Conservation (phyloP, 2,329 filamentous ascomycete genomes). For the Diaporthe destruens region DNA sequence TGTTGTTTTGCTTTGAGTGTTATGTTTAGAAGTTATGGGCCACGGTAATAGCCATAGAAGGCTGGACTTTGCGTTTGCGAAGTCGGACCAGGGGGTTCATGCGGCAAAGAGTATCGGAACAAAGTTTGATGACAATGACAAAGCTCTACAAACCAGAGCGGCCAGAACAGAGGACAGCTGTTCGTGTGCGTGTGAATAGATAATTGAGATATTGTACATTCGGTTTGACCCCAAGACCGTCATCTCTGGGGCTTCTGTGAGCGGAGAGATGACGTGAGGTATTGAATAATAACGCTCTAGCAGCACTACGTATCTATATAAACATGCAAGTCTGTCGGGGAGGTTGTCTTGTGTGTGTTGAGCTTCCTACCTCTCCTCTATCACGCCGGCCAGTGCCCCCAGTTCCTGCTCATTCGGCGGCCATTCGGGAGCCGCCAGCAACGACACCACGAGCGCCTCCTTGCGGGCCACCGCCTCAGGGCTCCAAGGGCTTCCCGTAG, state of each 20-base stretch:
- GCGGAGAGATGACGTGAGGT: background rate
- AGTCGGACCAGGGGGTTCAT: background rate
- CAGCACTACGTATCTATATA: background rate
- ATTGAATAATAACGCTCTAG: background rate
- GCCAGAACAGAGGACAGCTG: constrained; percentile 3
- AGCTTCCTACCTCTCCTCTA: background rate
- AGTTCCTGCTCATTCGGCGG: background rate
- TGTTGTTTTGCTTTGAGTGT: constrained; percentile 12
- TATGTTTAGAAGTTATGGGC: constrained; percentile 1
- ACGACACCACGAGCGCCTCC: constrained; percentile 22
- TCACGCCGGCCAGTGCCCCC: background rate
- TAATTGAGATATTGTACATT: constrained; percentile 23
- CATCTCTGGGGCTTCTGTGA: constrained; percentile 4
- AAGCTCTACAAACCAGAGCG: background rate
- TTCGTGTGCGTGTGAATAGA: constrained; percentile 8
- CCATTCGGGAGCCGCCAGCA: constrained; percentile 13
- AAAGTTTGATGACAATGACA: constrained; percentile 1
- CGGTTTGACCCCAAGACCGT: background rate
- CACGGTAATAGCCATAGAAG: background rate
- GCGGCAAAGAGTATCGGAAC: constrained; percentile 9
- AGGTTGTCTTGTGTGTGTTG: background rate
- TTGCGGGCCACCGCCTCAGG: constrained; percentile 1
- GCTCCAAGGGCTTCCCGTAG: constrained; percentile 5
- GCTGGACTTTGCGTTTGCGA: constrained; percentile 5
- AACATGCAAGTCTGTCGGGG: background rate